Percentiles rank a stretch among this genome's conserved stretches.
phyloP scores from a whole-genome alignment of 1,284 basidiomycete genomes.

The Ustilago trichophora region DNA sequence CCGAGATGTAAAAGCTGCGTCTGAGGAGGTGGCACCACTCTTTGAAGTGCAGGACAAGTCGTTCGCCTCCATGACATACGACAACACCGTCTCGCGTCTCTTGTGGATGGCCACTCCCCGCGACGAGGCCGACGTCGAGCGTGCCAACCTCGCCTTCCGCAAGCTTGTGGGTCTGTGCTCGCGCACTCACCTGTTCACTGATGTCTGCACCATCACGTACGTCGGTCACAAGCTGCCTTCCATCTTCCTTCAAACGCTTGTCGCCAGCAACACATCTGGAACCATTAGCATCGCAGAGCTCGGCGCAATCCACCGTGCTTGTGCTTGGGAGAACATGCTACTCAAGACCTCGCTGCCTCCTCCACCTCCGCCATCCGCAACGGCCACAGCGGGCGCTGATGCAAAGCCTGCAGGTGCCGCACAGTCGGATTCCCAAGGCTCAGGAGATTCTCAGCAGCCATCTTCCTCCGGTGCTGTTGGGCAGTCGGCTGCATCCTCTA shows the following conservation, averaged over 20 bases:
- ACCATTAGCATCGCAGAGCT: constrained; percentile 77
- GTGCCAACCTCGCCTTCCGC: constrained; percentile 78
- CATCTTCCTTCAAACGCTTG: constrained; percentile 73
- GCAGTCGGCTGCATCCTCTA: neutral
- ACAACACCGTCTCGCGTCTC: constrained; percentile 34
- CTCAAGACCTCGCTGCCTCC: constrained; percentile 71
- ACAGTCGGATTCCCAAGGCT: constrained; percentile 1
- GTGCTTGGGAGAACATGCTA: constrained; percentile 84
- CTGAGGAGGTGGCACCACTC: constrained; percentile 77
- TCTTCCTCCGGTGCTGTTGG: neutral
- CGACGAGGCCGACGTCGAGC: constrained; percentile 67
- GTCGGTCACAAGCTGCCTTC: constrained; percentile 78
- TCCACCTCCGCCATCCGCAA: constrained; percentile 7
- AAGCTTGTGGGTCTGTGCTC: constrained; percentile 80
- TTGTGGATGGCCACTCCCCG: constrained; percentile 36
- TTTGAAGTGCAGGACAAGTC: constrained; percentile 69
- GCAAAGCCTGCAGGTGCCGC: constrained; percentile 13
- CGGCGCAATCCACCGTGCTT: constrained; percentile 82
- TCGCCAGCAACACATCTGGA: constrained; percentile 67
- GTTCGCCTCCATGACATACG: constrained; percentile 33
- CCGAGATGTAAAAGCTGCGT: constrained; percentile 76
- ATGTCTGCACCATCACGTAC: constrained; percentile 87
- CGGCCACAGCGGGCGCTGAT: constrained; percentile 10
- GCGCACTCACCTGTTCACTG: constrained; percentile 84
- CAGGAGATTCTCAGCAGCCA: constrained; percentile 1